A percentile compares a stretch with the other conserved stretches of the same genome.
These are phyloP conservation scores for Megacollybia marginata DNA, from an alignment of 768 basidiomycete genomes.

Conservation along the genomic window DNA sequence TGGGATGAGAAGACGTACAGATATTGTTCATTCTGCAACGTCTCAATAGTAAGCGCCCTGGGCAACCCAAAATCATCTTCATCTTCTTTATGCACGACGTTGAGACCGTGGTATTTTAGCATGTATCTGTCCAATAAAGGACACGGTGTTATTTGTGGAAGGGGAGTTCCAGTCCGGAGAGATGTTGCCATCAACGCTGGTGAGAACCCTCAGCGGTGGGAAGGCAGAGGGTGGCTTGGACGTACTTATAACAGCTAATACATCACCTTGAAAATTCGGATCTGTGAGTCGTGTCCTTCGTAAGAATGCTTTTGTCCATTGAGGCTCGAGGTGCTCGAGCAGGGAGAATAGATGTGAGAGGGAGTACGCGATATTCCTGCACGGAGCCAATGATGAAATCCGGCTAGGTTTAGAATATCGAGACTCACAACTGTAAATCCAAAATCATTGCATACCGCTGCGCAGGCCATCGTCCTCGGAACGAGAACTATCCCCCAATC, in stretches of 20 bases:
- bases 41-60: slow-evolving; percentile 59
- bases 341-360: slow-evolving; percentile 72
- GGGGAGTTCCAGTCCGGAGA: slow-evolving; percentile 61
- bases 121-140: slow-evolving; percentile 48
- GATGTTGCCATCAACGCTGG: slow-evolving; percentile 72
- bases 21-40: slow-evolving; percentile 73
- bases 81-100: slow-evolving; percentile 61
- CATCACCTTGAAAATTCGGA: slow-evolving; percentile 76
- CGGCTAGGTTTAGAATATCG: background rate
- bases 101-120: slow-evolving; percentile 46
- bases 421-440: slow-evolving; percentile 57
- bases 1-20: slow-evolving; percentile 32
- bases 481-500: slow-evolving; percentile 50
- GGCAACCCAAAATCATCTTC: slow-evolving; percentile 76
- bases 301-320: slow-evolving; percentile 74
- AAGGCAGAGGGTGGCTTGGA: background rate
- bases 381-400: background rate
- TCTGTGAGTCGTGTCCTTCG: slow-evolving; percentile 70
- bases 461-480: slow-evolving; percentile 76
- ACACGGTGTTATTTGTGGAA: slow-evolving; percentile 85
- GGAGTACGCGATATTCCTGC: slow-evolving; percentile 64
- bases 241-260: slow-evolving; percentile 75
- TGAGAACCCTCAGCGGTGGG: background rate
- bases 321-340: slow-evolving; percentile 61
- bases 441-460: slow-evolving; percentile 64